Evolutionary conservation across 2,329 filamentous ascomycete genomes (phyloP).

Genomic region (Colletotrichum melonis): DNA sequence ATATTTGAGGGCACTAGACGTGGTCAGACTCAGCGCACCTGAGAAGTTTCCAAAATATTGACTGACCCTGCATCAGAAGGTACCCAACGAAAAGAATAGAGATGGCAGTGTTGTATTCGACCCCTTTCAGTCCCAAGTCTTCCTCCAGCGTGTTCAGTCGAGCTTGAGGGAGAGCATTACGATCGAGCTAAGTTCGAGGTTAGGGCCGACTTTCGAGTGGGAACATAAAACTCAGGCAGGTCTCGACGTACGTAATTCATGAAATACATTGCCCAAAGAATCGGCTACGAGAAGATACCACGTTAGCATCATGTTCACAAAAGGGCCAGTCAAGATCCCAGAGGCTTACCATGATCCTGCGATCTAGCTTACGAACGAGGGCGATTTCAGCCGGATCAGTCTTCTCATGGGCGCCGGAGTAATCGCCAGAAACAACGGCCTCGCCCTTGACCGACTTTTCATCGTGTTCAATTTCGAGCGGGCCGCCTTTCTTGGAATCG

Average conservation of each 20-base stretch:
- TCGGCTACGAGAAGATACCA: conserved; percentile 31
- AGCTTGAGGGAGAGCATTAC: conserved; percentile 39
- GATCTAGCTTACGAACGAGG: conserved; percentile 40
- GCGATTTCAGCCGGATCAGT: conserved; percentile 40
- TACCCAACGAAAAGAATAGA: conserved; percentile 42
- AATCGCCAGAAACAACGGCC: conserved; percentile 9
- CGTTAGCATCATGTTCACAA: neutral
- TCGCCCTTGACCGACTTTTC: conserved; percentile 24
- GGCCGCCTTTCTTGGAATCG: neutral
- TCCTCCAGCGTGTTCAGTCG: conserved; percentile 38
- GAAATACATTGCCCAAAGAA: conserved; percentile 40
- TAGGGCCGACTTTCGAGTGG: neutral
- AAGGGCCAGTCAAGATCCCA: too few species aligned
- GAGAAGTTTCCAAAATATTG: too few species aligned
- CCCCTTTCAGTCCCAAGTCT: conserved; percentile 37
- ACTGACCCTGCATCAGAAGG: conserved; percentile 50
- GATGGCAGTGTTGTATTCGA: conserved; percentile 39
- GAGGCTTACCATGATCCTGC: conserved; percentile 39
- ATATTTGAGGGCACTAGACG: conserved; percentile 51
- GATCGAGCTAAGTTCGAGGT: conserved; percentile 31
- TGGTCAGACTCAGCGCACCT: conserved; percentile 1
- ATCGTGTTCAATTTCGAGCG: conserved; percentile 21
- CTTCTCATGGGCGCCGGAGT: conserved; percentile 41
- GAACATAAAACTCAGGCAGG: too few species aligned
- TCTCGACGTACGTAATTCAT: conserved; percentile 32